Conservation (phyloP, 1,284 basidiomycete genomes). For the Porphyrellus sp. region DNA sequence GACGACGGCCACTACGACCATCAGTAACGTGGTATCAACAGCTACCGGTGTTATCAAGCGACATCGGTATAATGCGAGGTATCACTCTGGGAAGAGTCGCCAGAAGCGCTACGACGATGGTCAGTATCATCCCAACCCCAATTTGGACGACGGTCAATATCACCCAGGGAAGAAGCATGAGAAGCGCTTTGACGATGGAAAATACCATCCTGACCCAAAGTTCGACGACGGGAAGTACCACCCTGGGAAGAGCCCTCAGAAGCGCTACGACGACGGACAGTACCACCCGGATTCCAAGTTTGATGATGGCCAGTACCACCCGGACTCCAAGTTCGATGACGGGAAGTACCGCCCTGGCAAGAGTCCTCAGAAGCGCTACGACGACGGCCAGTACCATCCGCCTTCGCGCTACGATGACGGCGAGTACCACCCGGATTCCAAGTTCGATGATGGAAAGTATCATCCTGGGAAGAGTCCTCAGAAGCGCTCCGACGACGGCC, state of each 20-base stretch:
- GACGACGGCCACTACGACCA: not conserved
- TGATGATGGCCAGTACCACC: constrained; percentile 10
- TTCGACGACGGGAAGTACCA: constrained; percentile 9
- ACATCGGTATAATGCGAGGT: constrained; percentile 3
- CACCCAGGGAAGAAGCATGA: not conserved
- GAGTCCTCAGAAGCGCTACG: not conserved
- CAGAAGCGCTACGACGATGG: constrained; percentile 6
- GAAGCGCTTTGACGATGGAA: constrained; percentile 3
- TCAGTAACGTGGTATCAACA: not conserved
- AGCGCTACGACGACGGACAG: constrained; percentile 9
- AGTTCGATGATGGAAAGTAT: not conserved
- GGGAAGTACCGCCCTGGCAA: constrained; percentile 3
- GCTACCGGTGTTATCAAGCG: not conserved
- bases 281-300: constrained; percentile 6
- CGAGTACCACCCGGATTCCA: not conserved
- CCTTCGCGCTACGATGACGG: constrained; percentile 11
- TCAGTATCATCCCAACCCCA: constrained; percentile 3
- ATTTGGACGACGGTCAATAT: constrained; percentile 9
- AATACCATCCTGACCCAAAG: constrained; percentile 5
- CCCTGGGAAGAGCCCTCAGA: not conserved
- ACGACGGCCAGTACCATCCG: constrained; percentile 11
- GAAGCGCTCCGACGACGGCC: not conserved
- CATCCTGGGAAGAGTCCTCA: not conserved
- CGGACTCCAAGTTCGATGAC: not conserved
- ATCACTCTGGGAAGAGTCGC: not conserved